Percentiles rank a stretch among this genome's conserved stretches.
phyloP scores from a whole-genome alignment of 495 filamentous ascomycete species.

The Chlorociboria aeruginascens region DNA sequence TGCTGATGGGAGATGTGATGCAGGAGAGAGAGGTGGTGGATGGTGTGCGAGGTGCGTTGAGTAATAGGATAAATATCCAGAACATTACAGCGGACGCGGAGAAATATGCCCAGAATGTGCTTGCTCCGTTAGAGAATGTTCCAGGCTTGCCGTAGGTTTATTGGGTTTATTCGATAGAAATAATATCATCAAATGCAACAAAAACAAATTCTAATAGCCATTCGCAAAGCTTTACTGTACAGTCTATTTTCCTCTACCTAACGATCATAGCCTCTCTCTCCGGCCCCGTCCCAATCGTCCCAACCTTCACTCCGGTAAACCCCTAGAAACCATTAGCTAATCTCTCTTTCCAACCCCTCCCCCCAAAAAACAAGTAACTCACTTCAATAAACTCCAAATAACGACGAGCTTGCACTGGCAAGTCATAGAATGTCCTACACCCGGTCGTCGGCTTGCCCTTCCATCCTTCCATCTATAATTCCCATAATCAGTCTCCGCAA shows the following conservation, averaged over 20 bases:
- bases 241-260: background rate
- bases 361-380: background rate
- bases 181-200: too few species aligned
- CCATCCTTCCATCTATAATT: background rate
- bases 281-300: slow-evolving; percentile 53
- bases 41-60: slow-evolving; percentile 40
- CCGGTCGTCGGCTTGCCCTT: slow-evolving; percentile 42
- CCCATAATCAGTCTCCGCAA: background rate
- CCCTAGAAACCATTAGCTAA: background rate
- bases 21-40: slow-evolving; percentile 47
- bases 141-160: background rate
- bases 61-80: slow-evolving; percentile 37
- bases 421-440: slow-evolving; percentile 68
- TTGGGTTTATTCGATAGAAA: too few species aligned
- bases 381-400: background rate
- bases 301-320: background rate
- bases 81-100: slow-evolving; percentile 41
- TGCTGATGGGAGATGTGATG: slow-evolving; percentile 43
- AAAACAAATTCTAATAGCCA: too few species aligned
- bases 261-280: slow-evolving; percentile 42
- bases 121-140: slow-evolving; percentile 19
- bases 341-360: background rate
- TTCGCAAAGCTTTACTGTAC: too few species aligned
- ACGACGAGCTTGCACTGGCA: slow-evolving; percentile 35
- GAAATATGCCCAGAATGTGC: slow-evolving; percentile 33